phyloP scores from a whole-genome alignment of 495 filamentous ascomycete genomes.

The Hypoxylon fragiforme region DNA sequence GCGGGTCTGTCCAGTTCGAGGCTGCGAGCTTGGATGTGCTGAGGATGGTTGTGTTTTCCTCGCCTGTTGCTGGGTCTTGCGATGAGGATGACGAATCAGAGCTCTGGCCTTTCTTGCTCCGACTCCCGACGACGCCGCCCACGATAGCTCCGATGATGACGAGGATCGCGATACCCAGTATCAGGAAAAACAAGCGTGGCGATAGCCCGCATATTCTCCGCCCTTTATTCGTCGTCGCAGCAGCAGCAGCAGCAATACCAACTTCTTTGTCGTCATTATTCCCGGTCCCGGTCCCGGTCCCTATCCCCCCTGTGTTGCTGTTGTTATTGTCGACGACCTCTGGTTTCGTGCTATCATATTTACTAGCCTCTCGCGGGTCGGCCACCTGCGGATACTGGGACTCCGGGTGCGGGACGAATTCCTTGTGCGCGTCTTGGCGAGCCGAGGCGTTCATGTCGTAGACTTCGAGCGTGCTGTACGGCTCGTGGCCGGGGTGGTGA shows the following conservation, averaged over 20 bases:
- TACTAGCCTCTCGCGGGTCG: not conserved
- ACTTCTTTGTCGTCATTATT: no score
- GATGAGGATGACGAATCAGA: not conserved
- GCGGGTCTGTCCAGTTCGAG: slow-evolving; percentile 27
- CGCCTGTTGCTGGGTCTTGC: not conserved
- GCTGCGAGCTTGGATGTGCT: slow-evolving; percentile 19
- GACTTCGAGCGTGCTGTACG: slow-evolving; percentile 32
- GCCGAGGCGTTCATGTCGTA: slow-evolving; percentile 4
- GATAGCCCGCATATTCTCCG: slow-evolving; percentile 21
- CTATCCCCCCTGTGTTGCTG: no score
- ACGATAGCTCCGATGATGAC: slow-evolving; percentile 18
- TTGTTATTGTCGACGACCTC: not conserved
- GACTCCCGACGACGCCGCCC: slow-evolving; percentile 22
- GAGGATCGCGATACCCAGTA: slow-evolving; percentile 11
- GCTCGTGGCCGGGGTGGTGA: slow-evolving; percentile 13
- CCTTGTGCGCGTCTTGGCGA: slow-evolving; percentile 17
- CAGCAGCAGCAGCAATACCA: no score
- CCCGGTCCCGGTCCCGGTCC: no score
- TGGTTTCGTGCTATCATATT: not conserved
- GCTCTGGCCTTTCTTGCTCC: not conserved
- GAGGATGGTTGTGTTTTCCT: slow-evolving; percentile 8
- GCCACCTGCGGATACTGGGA: slow-evolving; percentile 18
- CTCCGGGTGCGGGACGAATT: slow-evolving; percentile 16
- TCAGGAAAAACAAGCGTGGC: slow-evolving; percentile 15
- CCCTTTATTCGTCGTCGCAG: not conserved